Evolutionary conservation across 441 rosid species (phyloP), one percentile per base, ranked within the genome.

Genomic region (Corymbia calophylla): DNA sequence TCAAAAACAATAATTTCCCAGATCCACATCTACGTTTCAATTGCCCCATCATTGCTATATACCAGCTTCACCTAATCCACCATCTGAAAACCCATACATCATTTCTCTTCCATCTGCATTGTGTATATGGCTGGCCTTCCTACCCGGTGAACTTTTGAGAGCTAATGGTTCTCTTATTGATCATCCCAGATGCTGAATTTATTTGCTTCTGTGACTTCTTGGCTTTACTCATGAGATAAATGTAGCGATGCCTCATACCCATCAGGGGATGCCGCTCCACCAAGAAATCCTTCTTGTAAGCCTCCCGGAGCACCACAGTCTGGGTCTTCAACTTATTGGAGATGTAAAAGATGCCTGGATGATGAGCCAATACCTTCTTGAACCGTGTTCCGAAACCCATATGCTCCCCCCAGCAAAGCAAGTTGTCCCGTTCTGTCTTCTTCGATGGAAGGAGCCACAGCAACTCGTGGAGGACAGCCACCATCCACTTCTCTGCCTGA

Each of bases 321-420:
- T 96, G 97, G 0, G 97, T 96, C 92, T 97, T 94, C 80, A 95
- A 93, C 96, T 97, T 96, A 88, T 96, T 96, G 7, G 97, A 96
- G 89, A 94, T 88, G 89, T 96, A 97, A 92, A 96, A 96, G 13
- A 97, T 96, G 89, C 99, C 99, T 0, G 97, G 98, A 90, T 96
- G 98, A 87, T 95, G 98, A 91, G 90, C 90, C 93, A 96, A 87
- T 53, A 93, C 96, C 93, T 93, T 96, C 91, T 90, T 94, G 73
- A 96, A 94, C 89, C 95, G 95, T 49, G 91, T 90, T 85, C 94
- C 95, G 17, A 96, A 94, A 49, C 97, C 98, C 77, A 96, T 88
- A 93, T 93, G 94, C 80, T 96, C 95, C 84, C 98, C 98, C 87
- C 96, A 89, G 55, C 91, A 91, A 85, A 96, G 51, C 93, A 97